Evolutionary conservation across 2,329 filamentous ascomycete species (phyloP), one percentile per base, ranked within the genome.

Genomic region (Colletotrichum nymphaeae): DNA sequence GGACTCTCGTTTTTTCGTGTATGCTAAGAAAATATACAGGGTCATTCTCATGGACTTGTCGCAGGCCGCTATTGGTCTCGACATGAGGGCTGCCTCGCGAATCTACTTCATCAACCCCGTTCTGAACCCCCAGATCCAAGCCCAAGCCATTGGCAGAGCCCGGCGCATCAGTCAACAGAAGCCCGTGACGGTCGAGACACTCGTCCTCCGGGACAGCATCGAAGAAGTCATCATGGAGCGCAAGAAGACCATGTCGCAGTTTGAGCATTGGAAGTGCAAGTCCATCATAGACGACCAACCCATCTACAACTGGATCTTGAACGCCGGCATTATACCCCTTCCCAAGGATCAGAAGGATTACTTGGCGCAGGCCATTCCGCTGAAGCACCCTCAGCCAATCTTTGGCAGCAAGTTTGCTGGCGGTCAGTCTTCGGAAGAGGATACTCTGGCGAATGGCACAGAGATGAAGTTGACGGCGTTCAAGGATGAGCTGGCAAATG

Each of bases 51-150:
- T 98, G 93, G 95, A 98, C 78, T 89, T 98, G n/a, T 91, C 90
- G 1, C 94, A 97, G 79, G 95, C 95, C 35, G 94, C 95, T 0
- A 94, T 95, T 74, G 96, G 96, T 0, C 87, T 98, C 0, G 95
- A 98, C 79, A 91, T 98, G 81, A 92, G 92, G 64, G 91, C 90
- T 12, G 95, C 95, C 1, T 97, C 93, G 5, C 87, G 96, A 2
- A 92, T 98, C 11, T 97, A 95, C 82, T 98, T 98, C 75, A 89
- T 97, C 68, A 96, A 93, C 75, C 95, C 96, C 0, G 94, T 97
- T 14, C 93, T 97, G 80, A 93, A 95, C 65, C 95, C 95, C 0
- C 90, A 94, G 75, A 89, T 97, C 1, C 94, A 97, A 80, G 95
- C 94, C 1, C 96, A 98, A 81, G 96, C 96, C 0, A 94, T 98